These are phyloP conservation scores for Aphanomyces cochlioides DNA, from an alignment of 352 stramenopile genomes.

Conservation along the genomic window DNA sequence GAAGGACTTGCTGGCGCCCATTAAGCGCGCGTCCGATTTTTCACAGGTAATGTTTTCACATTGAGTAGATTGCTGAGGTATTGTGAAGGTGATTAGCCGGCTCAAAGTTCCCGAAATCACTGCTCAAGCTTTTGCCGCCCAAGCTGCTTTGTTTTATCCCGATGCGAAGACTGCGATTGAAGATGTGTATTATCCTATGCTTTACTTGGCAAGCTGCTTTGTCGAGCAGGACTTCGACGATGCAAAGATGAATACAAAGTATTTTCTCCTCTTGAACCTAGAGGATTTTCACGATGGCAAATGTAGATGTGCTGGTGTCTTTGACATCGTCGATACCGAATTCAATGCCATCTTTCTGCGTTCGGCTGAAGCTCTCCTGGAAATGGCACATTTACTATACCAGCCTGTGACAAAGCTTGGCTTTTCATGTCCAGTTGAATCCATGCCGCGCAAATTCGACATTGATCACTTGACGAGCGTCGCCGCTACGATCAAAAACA, in stretches of 20 bases:
- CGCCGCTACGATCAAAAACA: constrained; percentile 32
- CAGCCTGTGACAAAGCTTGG: constrained; percentile 33
- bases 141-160: constrained; percentile 38
- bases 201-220: constrained; percentile 57
- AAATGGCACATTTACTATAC: constrained; percentile 60
- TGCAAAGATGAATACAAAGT: constrained; percentile 5
- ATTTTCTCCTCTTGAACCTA: neutral
- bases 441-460: constrained; percentile 32
- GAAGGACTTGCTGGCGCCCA: constrained; percentile 40
- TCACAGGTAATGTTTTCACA: constrained; percentile 2
- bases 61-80: neutral
- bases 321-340: constrained; percentile 69
- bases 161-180: constrained; percentile 38
- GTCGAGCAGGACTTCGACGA: constrained; percentile 9
- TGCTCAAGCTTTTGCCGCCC: constrained; percentile 47
- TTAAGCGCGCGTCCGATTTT: constrained; percentile 57
- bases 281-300: neutral
- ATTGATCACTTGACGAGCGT: constrained; percentile 38
- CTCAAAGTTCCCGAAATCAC: constrained; percentile 46
- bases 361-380: constrained; percentile 53
- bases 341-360: constrained; percentile 76
- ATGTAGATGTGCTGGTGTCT: constrained; percentile 29
- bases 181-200: constrained; percentile 76
- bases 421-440: neutral
- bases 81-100: constrained; percentile 34